Evolutionary conservation across 2,329 filamentous ascomycete species (phyloP).

Genomic region (Fusarium agapanthi): DNA sequence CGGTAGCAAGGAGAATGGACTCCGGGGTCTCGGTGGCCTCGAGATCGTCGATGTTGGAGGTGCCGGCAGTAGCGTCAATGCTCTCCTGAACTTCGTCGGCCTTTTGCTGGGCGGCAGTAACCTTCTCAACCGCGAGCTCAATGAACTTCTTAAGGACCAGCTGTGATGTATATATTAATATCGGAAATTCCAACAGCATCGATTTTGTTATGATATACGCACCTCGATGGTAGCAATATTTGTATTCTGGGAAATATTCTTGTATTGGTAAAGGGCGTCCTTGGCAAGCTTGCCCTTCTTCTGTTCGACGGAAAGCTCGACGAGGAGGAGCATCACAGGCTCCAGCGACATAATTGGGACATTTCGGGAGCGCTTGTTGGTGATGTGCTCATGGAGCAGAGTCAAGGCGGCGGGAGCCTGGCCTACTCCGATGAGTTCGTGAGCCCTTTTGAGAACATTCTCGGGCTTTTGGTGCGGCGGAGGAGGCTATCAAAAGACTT

Average conservation of each 20-base stretch:
- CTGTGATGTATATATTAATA: constrained; percentile 52
- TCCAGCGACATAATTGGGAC: constrained; percentile 95
- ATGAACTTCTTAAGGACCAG: constrained; percentile 98
- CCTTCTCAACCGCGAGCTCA: constrained; percentile 94
- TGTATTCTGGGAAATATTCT: constrained; percentile 99
- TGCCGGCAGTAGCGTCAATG: constrained; percentile 73
- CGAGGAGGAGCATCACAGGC: constrained; percentile 97
- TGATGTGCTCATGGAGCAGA: constrained; percentile 98
- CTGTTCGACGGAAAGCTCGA: constrained; percentile 95
- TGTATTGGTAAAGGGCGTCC: constrained; percentile 99
- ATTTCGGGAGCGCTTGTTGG: constrained; percentile 96
- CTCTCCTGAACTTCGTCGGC: constrained; percentile 93
- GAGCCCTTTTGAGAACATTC: constrained; percentile 98
- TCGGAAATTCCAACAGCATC: constrained; percentile 8
- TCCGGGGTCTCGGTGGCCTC: constrained; percentile 98
- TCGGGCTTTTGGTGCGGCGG: constrained; percentile 97
- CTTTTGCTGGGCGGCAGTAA: constrained; percentile 93
- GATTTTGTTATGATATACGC: constrained; percentile 38
- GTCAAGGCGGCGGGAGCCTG: constrained; percentile 92
- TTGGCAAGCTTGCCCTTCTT: constrained; percentile 99
- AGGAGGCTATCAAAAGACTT: constrained; percentile 72
- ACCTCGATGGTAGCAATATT: constrained; percentile 98
- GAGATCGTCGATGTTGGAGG: constrained; percentile 87
- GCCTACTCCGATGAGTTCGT: constrained; percentile 98
- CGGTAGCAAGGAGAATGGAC: constrained; percentile 95